These are phyloP conservation scores for Penicillium nordicum DNA, from an alignment of 2,329 filamentous ascomycete species.

Conservation along the genomic window DNA sequence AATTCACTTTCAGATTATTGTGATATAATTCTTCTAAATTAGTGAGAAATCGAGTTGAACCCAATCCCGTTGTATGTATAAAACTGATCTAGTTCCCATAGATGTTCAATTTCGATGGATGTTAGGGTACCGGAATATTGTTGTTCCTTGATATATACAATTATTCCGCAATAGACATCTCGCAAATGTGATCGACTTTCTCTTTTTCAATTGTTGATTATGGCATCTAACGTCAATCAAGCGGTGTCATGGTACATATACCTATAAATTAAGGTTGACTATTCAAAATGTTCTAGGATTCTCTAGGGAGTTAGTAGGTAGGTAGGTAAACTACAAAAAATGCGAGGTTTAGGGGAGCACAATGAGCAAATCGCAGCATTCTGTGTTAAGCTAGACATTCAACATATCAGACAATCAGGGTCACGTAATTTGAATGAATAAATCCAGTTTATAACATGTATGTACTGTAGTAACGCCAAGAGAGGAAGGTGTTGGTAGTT, in stretches of 20 bases:
- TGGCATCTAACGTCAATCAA: neutral
- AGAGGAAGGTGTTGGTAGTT: neutral
- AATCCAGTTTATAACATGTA: neutral
- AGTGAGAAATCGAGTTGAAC: neutral
- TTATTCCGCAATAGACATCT: neutral
- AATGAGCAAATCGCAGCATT: neutral
- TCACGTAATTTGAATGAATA: too few relatives aligned
- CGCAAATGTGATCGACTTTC: too few relatives aligned
- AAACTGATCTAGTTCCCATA: neutral
- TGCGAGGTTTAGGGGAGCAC: neutral
- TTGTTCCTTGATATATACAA: neutral
- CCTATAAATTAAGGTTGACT: too few relatives aligned
- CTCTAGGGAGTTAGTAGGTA: neutral
- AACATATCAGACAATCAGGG: neutral
- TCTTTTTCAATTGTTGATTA: neutral
- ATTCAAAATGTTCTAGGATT: neutral
- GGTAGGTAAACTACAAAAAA: neutral
- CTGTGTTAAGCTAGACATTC: too few relatives aligned
- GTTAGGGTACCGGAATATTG: neutral
- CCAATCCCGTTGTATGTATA: neutral
- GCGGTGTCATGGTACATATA: neutral
- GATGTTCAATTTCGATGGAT: neutral
- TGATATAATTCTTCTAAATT: neutral
- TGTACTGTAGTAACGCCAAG: too few relatives aligned
- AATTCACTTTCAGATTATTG: neutral